Percentiles rank a stretch among this genome's conserved stretches.
phyloP scores from a whole-genome alignment of 305 asterid genomes.

The Fraxinus sp. region DNA sequence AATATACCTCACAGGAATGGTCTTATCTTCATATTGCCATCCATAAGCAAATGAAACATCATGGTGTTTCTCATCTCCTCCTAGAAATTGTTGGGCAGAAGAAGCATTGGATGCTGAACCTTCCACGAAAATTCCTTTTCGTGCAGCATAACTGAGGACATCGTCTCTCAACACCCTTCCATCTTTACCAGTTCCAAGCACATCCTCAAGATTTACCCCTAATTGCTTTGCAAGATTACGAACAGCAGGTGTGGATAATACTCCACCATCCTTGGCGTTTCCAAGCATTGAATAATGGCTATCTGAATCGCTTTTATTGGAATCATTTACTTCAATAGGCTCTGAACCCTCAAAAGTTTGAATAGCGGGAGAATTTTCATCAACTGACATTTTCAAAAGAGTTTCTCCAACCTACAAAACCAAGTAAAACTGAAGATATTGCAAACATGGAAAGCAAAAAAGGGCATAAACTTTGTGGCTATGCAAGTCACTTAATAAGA shows the following conservation, averaged over 20 bases:
- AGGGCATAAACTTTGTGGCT: neutral
- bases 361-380: constrained; percentile 40
- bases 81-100: constrained; percentile 27
- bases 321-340: constrained; percentile 33
- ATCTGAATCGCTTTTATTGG: constrained; percentile 31
- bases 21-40: constrained; percentile 57
- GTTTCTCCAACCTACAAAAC: constrained; percentile 85
- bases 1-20: constrained; percentile 63
- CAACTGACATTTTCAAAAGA: constrained; percentile 64
- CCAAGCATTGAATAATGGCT: constrained; percentile 33
- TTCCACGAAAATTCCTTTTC: constrained; percentile 43
- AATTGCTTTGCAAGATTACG: constrained; percentile 74
- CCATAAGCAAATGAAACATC: constrained; percentile 36
- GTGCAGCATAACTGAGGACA: constrained; percentile 52
- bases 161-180: constrained; percentile 78
- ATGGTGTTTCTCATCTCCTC: constrained; percentile 26
- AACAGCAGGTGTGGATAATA: constrained; percentile 70
- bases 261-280: constrained; percentile 43
- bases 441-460: constrained; percentile 8
- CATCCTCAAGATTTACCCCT: constrained; percentile 60
- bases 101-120: constrained; percentile 30
- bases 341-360: constrained; percentile 35
- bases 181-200: constrained; percentile 70
- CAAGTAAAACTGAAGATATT: constrained; percentile 1
- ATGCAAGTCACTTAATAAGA: neutral